phyloP scores from a whole-genome alignment of 148 eudicot species.

The Cornus controversa region DNA sequence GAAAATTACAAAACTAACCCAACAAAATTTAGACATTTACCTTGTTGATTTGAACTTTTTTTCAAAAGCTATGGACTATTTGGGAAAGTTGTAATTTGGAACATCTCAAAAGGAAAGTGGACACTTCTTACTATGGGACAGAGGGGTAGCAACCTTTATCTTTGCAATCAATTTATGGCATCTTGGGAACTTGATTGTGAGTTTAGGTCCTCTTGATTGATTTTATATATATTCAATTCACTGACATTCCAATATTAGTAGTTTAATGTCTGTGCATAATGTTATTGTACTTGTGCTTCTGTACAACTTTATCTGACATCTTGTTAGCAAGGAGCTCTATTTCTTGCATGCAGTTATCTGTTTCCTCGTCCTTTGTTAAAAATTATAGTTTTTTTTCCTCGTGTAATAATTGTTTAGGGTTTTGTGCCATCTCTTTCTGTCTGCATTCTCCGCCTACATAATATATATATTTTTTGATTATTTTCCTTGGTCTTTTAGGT shows the following conservation, averaged over 20 bases:
- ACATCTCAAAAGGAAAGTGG: too few relatives aligned
- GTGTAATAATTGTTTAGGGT: not conserved
- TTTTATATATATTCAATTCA: not conserved
- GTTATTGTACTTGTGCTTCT: not conserved
- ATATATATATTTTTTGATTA: not conserved
- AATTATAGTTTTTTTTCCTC: not conserved
- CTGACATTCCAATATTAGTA: too few relatives aligned
- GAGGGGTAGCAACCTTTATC: not conserved
- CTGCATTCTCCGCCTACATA: not conserved
- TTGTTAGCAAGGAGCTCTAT: too few relatives aligned
- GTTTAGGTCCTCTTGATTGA: not conserved
- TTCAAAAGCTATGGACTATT: too few relatives aligned
- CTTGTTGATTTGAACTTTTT: too few relatives aligned
- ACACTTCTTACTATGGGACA: too few relatives aligned
- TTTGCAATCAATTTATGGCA: not conserved
- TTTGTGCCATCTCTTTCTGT: not conserved
- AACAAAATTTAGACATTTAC: too few relatives aligned
- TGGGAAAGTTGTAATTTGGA: too few relatives aligned
- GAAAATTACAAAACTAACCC: too few relatives aligned
- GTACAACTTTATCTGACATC: not conserved
- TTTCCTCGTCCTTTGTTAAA: not conserved
- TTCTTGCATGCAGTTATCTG: not conserved
- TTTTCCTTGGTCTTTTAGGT: slow-evolving; percentile 22
- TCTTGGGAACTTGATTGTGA: not conserved
- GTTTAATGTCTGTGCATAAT: not conserved